Base-by-base conservation (phyloP, 164 flowering plant genomes). In the Kingdonia uniflora region DNA sequence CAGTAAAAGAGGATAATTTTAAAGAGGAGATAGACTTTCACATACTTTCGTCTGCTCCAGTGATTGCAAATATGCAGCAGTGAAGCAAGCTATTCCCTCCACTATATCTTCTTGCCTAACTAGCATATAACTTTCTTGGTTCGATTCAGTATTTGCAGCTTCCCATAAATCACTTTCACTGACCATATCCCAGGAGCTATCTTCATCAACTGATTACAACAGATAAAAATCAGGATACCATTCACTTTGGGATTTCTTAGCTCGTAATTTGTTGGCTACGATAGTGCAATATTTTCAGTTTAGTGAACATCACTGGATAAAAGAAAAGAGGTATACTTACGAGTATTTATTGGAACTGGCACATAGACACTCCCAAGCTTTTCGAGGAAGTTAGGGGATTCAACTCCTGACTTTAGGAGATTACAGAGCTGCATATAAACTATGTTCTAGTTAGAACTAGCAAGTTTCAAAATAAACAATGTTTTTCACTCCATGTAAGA, bases 61-160 rank as follows among this genome's bases (percentile, higher is more conserved):
- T 47, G 96, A 85, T 71, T 79, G 57, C 44, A 91, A 66, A 76
- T 85, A 91, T 42, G 96, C 84, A 61, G 98, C 87, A 86, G 85
- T 87, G 73, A 87, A 91, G 68, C 85, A 79, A 3, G 98, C 98
- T 56, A 91, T 79, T 21, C 98, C 92, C 22, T 91, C 98, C 58
- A 83, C 74, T 53, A 91, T 87, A 66, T 91, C 98, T 66, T 87
- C 98, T 69, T 85, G 86, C 58, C 73, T 69, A 50, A 91, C 96
- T 44, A 91, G 74, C 61, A 91, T 92, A 69, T 74, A 91, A 62
- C 78, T 89, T 51, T 85, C 96, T 55, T 70, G 62, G 43, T 76
- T 78, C 29, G 52, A 35, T 23, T 71, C 81, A 42, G n/a, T 26
- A 51, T 55, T 49, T 14, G 45, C 68, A 16, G 60, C 63, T 39